Conservation (phyloP, 176 grass and related monocot genomes). For the Bromus sterilis region DNA sequence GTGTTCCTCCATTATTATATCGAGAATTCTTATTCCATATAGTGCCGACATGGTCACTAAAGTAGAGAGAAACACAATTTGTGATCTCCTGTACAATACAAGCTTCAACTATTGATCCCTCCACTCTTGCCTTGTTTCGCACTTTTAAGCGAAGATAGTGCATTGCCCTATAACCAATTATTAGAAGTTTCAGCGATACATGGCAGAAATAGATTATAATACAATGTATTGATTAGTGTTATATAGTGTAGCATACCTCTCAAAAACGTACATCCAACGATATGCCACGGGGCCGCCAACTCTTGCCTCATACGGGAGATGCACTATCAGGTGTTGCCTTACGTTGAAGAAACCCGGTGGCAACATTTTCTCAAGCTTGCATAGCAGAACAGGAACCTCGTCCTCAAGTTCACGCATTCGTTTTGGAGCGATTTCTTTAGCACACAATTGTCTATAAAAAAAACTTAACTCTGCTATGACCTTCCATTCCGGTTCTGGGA, state of each 20-base stretch:
- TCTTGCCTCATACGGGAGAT: no score
- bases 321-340: no score
- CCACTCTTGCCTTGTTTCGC: not conserved
- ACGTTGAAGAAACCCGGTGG: no score
- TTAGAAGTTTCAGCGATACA: not conserved
- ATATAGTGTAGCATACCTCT: not conserved
- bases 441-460: conserved; percentile 8
- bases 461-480: not conserved
- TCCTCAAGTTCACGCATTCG: not conserved
- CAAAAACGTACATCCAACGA: no score
- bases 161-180: not conserved
- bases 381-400: no score
- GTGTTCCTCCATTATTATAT: not conserved
- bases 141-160: not conserved
- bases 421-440: not conserved
- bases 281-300: no score
- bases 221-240: no score
- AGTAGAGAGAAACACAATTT: not conserved
- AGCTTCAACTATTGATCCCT: conserved; percentile 9
- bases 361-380: no score
- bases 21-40: not conserved
- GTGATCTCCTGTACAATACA: not conserved
- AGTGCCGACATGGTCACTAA: not conserved
- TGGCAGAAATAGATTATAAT: not conserved
- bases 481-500: not conserved